phyloP scores from a whole-genome alignment of 495 filamentous ascomycete genomes.

The Bryoglossum gracile region DNA sequence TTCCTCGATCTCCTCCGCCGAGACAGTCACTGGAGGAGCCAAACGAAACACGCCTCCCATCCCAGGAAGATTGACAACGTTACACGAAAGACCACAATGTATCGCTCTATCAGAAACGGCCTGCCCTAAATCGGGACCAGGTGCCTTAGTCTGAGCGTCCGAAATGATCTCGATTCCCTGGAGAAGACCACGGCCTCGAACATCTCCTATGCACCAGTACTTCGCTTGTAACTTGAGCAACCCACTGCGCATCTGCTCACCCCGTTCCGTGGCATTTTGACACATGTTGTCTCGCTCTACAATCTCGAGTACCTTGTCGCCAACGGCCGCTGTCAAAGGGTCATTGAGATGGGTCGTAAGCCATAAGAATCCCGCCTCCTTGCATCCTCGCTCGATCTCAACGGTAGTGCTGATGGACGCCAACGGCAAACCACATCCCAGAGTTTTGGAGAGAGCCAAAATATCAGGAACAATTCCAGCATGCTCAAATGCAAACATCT shows the following conservation, averaged over 20 bases:
- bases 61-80: constrained; percentile 41
- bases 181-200: constrained; percentile 55
- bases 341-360: constrained; percentile 57
- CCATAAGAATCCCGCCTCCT: constrained; percentile 46
- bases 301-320: constrained; percentile 51
- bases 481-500: constrained; percentile 57
- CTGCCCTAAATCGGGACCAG: constrained; percentile 40
- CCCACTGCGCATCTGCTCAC: constrained; percentile 35
- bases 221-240: constrained; percentile 34
- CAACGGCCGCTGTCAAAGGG: constrained; percentile 51
- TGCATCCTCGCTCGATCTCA: constrained; percentile 45
- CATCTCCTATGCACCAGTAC: constrained; percentile 53
- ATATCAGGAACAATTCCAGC: constrained; percentile 57
- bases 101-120: constrained; percentile 37
- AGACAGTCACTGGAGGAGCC: constrained; percentile 50
- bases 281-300: constrained; percentile 48
- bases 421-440: constrained; percentile 55
- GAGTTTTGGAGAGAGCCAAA: constrained; percentile 56
- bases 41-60: constrained; percentile 50
- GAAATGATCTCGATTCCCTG: constrained; percentile 52
- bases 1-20: constrained; percentile 39
- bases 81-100: constrained; percentile 44
- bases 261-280: constrained; percentile 41
- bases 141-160: constrained; percentile 35
- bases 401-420: constrained; percentile 47